Evolutionary conservation across 306 rosid genomes (phyloP).

Genomic region (Ziziphus jujuba): DNA sequence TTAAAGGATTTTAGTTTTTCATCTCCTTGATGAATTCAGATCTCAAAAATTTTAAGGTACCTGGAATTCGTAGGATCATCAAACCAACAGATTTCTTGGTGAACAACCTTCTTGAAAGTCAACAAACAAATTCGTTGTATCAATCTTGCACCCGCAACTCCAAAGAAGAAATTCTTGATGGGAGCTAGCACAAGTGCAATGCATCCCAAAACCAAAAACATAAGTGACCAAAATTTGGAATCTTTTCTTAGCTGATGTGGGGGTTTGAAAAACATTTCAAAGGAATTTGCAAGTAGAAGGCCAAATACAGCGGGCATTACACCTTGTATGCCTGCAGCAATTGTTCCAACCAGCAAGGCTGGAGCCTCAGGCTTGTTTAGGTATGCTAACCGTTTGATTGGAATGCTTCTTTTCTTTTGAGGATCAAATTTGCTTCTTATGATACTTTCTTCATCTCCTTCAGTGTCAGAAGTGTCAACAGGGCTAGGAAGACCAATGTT

Average conservation of each 20-base stretch:
- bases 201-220: slow-evolving; percentile 57
- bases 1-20: too few species aligned
- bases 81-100: slow-evolving; percentile 84
- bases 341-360: slow-evolving; percentile 54
- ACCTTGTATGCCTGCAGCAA: slow-evolving; percentile 65
- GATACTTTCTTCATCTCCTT: slow-evolving; percentile 5
- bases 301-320: slow-evolving; percentile 68
- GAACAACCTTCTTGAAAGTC: slow-evolving; percentile 73
- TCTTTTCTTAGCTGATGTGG: slow-evolving; percentile 51
- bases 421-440: slow-evolving; percentile 7
- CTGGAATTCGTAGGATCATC: slow-evolving; percentile 90
- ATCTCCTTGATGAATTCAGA: too few species aligned
- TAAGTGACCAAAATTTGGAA: slow-evolving; percentile 60
- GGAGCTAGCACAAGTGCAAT: slow-evolving; percentile 38
- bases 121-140: slow-evolving; percentile 65
- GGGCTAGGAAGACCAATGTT: slow-evolving; percentile 35
- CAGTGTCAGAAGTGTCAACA: slow-evolving; percentile 14
- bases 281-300: slow-evolving; percentile 65
- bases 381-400: slow-evolving; percentile 48
- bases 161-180: slow-evolving; percentile 56
- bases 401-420: slow-evolving; percentile 29
- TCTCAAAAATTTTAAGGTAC: slow-evolving; percentile 26
- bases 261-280: slow-evolving; percentile 56
- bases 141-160: slow-evolving; percentile 81
- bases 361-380: slow-evolving; percentile 75